Evolutionary conservation across 2,329 filamentous ascomycete genomes (phyloP).

Genomic region (Stemphylium beticola): DNA sequence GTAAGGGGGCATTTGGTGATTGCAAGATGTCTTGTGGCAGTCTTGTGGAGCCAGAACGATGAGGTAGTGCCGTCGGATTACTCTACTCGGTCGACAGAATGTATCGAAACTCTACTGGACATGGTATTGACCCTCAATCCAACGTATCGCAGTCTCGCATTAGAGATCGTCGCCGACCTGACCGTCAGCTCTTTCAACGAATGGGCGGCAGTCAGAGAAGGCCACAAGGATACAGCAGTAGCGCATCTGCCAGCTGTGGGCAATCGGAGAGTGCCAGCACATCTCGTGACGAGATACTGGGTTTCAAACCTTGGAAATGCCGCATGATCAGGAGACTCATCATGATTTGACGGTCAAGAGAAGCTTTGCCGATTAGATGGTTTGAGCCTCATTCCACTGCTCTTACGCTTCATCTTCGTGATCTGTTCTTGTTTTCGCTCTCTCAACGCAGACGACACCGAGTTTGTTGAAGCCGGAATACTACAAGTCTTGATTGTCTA

Average conservation of each 20-base stretch:
- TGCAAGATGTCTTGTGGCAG: background rate
- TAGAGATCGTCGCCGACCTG: background rate
- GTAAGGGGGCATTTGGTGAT: background rate
- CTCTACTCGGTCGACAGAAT: too few species aligned
- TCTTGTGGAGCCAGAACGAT: background rate
- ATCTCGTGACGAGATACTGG: constrained; percentile 28
- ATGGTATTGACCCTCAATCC: background rate
- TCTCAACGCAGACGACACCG: background rate
- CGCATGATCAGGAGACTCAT: constrained; percentile 24
- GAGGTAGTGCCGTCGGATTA: background rate
- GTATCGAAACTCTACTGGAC: background rate
- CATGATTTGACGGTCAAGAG: constrained; percentile 11
- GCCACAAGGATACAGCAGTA: background rate
- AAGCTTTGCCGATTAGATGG: background rate
- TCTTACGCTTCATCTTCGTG: background rate
- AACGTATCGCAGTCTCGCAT: background rate
- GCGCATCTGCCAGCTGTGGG: constrained; percentile 1
- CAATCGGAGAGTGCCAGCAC: constrained; percentile 25
- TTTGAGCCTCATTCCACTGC: background rate
- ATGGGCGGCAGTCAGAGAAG: background rate
- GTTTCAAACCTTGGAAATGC: background rate
- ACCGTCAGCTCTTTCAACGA: background rate
- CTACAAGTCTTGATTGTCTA: background rate
- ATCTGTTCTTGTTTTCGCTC: background rate
- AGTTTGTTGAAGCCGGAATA: background rate